Base-by-base conservation (phyloP, 352 stramenopile species). In the Elongisporangium senticosum region DNA sequence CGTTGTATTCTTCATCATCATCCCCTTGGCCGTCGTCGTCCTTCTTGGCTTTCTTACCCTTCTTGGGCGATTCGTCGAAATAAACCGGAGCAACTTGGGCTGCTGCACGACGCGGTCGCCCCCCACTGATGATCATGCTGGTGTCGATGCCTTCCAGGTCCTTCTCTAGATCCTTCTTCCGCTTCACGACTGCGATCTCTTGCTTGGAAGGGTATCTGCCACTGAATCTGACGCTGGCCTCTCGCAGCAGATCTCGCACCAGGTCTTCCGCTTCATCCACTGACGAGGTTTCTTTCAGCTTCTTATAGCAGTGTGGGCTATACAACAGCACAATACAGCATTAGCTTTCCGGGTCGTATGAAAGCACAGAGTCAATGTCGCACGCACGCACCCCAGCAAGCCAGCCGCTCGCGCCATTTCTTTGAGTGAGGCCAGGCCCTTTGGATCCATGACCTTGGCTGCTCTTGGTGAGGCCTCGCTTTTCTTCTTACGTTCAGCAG, bases 61-160 rank as follows among this genome's bases (percentile, higher is more conserved):
- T 55, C 39, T 13, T 37, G 53, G 21, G 51, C 55, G 4, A 51
- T 55, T 53, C 20, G 8, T 26, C 22, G 8, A 53, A 53, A 26
- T 53, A 26, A 4, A 53, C 13, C 33, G 72, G 74, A 26, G 75
- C 61, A n/a, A n/a, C 56, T 49, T 68, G 51, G 14, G 47, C 39
- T 22, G 50, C 33, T 53, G 57, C 65, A 47, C 70, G 69, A 47
- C 71, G 74, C 13, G 69, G 63, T 21, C 74, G 60, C 15, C 72
- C 64, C 15, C 58, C 56, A 23, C 60, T 64, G 56, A 94, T 89
- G 62, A 95, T 95, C 14, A 90, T 60, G 21, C 71, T 89, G 2
- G 82, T 86, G 62, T 95, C 86, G 10, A 95, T 95, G 13, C 84
- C 86, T 51, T 95, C 86, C 26, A 93, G 58, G 48, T 95, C 86